A percentile compares a stretch with the other conserved stretches of the same genome.
phyloP scores from a whole-genome alignment of 257 asterid genomes.

The Hygrophila difformis region DNA sequence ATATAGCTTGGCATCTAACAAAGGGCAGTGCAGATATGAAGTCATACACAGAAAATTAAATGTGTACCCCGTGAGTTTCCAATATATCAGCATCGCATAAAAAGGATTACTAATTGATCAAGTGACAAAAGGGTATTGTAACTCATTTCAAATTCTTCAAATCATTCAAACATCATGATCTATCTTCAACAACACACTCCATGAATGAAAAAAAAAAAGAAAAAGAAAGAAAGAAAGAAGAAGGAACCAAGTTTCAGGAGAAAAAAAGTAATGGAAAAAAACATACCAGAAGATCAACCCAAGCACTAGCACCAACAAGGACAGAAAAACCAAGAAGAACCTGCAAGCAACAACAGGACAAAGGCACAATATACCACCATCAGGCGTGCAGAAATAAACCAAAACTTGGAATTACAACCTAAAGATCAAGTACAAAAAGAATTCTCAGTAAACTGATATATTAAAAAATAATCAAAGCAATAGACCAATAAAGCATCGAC shows the following conservation, averaged over 20 bases:
- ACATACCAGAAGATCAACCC: constrained; percentile 96
- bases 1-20: neutral
- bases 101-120: no score
- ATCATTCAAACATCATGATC: no score
- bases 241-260: constrained; percentile 5
- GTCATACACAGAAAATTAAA: neutral
- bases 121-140: neutral
- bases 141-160: no score
- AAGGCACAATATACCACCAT: neutral
- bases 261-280: constrained; percentile 3
- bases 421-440: no score
- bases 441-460: no score
- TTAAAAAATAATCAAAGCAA: no score
- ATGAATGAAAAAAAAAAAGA: no score
- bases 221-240: neutral
- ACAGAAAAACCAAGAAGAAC: constrained; percentile 92
- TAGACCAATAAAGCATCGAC: no score
- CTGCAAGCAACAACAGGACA: constrained; percentile 26
- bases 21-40: no score
- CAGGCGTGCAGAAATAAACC: neutral
- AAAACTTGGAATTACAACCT: no score
- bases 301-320: constrained; percentile 96
- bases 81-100: neutral
- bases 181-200: no score
- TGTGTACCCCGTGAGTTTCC: no score